phyloP scores from a whole-genome alignment of 768 basidiomycete genomes.

The Suillus variegatus region DNA sequence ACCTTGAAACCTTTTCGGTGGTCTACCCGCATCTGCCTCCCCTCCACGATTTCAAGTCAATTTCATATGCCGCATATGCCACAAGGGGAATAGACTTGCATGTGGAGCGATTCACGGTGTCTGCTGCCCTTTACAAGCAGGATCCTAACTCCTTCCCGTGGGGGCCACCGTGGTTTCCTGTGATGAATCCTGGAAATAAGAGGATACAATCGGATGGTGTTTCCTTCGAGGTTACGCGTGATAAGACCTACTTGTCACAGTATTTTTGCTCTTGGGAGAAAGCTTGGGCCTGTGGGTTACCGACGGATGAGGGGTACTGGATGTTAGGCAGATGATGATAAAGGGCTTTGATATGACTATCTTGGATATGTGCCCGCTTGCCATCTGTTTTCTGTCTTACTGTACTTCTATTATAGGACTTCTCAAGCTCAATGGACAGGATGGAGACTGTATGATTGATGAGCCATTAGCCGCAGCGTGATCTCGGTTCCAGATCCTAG shows the following conservation, averaged over 20 bases:
- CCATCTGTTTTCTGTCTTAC: background rate
- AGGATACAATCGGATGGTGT: background rate
- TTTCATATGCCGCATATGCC: background rate
- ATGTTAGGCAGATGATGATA: background rate
- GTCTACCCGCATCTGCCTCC: background rate
- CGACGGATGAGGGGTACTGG: background rate
- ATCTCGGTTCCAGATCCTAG: background rate
- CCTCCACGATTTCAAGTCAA: accelerated
- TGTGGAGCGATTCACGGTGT: background rate
- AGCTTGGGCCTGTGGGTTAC: background rate
- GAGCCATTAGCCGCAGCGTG: background rate
- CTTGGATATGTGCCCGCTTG: background rate
- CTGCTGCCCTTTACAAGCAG: background rate
- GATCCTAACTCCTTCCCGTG: background rate
- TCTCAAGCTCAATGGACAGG: background rate
- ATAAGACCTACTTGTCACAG: background rate
- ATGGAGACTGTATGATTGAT: background rate
- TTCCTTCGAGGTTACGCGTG: background rate
- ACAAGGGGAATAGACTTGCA: background rate
- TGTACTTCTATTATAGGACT: background rate
- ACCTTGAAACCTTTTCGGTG: background rate
- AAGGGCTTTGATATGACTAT: background rate
- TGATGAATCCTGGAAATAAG: background rate
- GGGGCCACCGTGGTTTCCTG: background rate
- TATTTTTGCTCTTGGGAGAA: background rate